These are phyloP conservation scores for Xerocomellus chrysenteron DNA, from an alignment of 768 basidiomycete species.

Conservation along the genomic window DNA sequence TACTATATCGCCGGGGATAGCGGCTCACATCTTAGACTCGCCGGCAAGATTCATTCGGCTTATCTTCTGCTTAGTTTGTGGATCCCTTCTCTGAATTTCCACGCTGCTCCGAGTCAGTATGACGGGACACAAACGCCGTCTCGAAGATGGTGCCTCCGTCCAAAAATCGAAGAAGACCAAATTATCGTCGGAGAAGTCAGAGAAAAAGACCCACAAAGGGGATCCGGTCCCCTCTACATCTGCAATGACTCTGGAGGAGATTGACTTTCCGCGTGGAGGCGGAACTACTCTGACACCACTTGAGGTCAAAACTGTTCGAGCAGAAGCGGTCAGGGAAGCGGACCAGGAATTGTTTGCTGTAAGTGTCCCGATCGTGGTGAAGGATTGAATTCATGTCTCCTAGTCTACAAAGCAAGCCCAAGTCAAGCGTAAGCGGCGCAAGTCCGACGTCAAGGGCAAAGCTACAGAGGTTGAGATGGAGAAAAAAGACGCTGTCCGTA, in stretches of 20 bases:
- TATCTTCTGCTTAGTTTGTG: background rate
- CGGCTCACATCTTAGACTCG: background rate
- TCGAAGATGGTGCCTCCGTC: conserved; percentile 51
- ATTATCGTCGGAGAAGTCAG: conserved; percentile 32
- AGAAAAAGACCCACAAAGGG: conserved; percentile 21
- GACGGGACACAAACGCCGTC: conserved; percentile 58
- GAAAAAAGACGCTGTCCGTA: conserved; percentile 55
- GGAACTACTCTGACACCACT: conserved; percentile 85
- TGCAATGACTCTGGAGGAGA: conserved; percentile 59
- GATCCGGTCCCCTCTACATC: conserved; percentile 36
- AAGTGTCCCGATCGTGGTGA: conserved; percentile 16
- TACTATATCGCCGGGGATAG: background rate
- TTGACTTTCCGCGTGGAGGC: conserved; percentile 95
- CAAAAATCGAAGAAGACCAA: conserved; percentile 65
- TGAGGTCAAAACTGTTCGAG: conserved; percentile 82
- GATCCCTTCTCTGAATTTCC: background rate
- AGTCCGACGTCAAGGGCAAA: conserved; percentile 41
- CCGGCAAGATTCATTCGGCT: background rate
- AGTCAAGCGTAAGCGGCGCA: conserved; percentile 45
- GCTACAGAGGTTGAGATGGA: conserved; percentile 29
- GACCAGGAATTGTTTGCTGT: conserved; percentile 77
- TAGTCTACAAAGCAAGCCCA: conserved; percentile 43
- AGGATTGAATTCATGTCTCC: conserved; percentile 24
- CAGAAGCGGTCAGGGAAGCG: conserved; percentile 84
- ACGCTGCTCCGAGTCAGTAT: conserved; percentile 14